phyloP scores from a whole-genome alignment of 768 basidiomycete genomes.

The Phaeotremella fagi region DNA sequence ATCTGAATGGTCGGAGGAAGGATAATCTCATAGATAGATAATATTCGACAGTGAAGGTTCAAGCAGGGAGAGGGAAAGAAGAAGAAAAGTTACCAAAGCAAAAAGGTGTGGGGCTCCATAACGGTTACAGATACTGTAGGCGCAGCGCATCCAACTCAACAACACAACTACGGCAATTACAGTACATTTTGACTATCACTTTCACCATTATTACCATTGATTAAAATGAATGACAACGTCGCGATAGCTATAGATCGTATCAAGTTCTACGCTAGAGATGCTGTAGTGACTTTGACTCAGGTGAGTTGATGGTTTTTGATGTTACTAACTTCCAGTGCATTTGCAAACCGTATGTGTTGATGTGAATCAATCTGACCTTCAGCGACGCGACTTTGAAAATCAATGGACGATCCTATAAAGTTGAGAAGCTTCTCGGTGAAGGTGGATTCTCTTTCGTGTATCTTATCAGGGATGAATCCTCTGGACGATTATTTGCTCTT shows the following conservation, averaged over 20 bases:
- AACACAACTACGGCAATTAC: no score
- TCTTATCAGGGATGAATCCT: constrained; percentile 43
- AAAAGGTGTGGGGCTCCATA: background rate
- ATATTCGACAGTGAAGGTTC: no score
- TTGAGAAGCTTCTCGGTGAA: constrained; percentile 88
- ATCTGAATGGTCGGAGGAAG: background rate
- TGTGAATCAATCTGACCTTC: constrained; percentile 53
- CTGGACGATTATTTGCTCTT: constrained; percentile 81
- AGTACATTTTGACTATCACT: no score
- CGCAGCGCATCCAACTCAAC: background rate
- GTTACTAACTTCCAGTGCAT: constrained; percentile 26
- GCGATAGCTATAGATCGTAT: constrained; percentile 45
- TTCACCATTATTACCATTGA: no score
- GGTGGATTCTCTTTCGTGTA: constrained; percentile 58
- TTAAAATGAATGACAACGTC: constrained; percentile 34
- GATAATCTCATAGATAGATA: constrained; percentile 15
- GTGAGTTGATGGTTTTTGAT: constrained; percentile 19
- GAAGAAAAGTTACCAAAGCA: background rate
- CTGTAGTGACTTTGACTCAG: constrained; percentile 39
- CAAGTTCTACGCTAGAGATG: constrained; percentile 47
- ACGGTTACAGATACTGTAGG: background rate
- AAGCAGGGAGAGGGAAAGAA: background rate
- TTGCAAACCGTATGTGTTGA: constrained; percentile 52
- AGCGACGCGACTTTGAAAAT: constrained; percentile 79
- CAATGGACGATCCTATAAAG: constrained; percentile 89